Base-by-base conservation (phyloP, 169 alveolate species). In the Cryptosporidium viatorum region DNA sequence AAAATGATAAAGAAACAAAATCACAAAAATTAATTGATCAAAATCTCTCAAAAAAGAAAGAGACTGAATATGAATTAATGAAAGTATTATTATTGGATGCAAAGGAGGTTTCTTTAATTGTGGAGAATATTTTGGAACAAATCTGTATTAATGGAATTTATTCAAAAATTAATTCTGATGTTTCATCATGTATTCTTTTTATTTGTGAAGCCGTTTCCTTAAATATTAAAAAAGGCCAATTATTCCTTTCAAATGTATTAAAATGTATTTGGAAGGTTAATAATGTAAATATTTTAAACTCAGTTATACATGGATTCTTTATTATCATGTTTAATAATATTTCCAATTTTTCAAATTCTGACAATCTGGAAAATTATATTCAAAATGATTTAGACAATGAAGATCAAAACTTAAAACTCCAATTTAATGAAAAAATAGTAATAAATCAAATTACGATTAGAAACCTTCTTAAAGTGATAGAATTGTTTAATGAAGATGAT, bases 141-240 rank as follows among this genome's bases (percentile, higher is more conserved):
- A 52, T 43, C 5, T 80, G 80, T 48, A 62, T 23, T 59, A 33
- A 65, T 14, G 89, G 80, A 26, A 62, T 80, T 39, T n/a, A 80
- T 21, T 80, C 89, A 60, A 80, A 80, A 16, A 35, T 45, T n/a
- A 59, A 52, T n/a, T 80, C 89, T 12, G 89, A 80, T 48, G 89
- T 62, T 48, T 59, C 75, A 1, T 80, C 89, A 26, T 59, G 69
- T 29, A 80, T 80, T 23, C 75, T 80, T 60, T 80, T 59, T 39
- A 65, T 80, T 48, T 80, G 80, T 60, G 89, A 80, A 62, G 9
- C 70, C 14, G 68, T 62, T 12, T 62, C 89, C 3, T 39, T 80
- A 31, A 80, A 80, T 80, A 65, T 80, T 7, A 48, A 26, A 29
- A 80, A 39, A 41, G 75, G 89, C 18, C 70, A 45, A 33, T 10